Evolutionary conservation across 177 flowering plant genomes (phyloP).

Genomic region (Vitis hybrid): DNA sequence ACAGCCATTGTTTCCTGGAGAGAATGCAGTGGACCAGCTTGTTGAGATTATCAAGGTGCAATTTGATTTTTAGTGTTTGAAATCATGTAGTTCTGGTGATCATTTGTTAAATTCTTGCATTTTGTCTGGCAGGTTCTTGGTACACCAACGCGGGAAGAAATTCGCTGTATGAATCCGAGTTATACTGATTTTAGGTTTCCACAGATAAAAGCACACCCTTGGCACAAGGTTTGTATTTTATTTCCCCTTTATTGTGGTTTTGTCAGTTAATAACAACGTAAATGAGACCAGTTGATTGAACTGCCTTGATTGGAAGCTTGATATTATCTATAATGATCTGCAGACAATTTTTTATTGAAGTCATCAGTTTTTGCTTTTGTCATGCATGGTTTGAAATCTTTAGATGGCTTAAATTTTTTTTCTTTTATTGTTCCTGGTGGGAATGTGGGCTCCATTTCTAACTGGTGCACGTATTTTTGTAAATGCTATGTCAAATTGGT

Average conservation of each 20-base stretch:
- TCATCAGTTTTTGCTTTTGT: background rate
- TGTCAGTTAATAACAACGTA: background rate
- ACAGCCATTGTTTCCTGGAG: slow-evolving; percentile 80
- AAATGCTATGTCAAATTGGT: too few species aligned
- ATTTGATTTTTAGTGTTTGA: slow-evolving; percentile 1
- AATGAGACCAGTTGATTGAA: background rate
- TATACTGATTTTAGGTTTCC: slow-evolving; percentile 56
- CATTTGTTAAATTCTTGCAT: background rate
- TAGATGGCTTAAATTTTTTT: background rate
- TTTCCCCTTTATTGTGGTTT: background rate
- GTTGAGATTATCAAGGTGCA: slow-evolving; percentile 73
- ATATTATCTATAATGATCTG: background rate
- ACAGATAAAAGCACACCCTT: slow-evolving; percentile 54
- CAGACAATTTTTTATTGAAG: background rate
- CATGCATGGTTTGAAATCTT: background rate
- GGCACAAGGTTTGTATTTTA: slow-evolving; percentile 48
- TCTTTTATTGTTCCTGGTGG: background rate
- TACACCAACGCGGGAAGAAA: slow-evolving; percentile 60
- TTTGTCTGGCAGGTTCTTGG: slow-evolving; percentile 45
- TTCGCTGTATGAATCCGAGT: slow-evolving; percentile 61
- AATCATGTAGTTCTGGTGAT: background rate
- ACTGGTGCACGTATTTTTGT: background rate
- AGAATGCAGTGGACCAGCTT: slow-evolving; percentile 77
- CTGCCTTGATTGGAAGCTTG: background rate
- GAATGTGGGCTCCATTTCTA: background rate